Base-by-base conservation (phyloP, 257 asterid genomes). In the Anisodus acutangulus region DNA sequence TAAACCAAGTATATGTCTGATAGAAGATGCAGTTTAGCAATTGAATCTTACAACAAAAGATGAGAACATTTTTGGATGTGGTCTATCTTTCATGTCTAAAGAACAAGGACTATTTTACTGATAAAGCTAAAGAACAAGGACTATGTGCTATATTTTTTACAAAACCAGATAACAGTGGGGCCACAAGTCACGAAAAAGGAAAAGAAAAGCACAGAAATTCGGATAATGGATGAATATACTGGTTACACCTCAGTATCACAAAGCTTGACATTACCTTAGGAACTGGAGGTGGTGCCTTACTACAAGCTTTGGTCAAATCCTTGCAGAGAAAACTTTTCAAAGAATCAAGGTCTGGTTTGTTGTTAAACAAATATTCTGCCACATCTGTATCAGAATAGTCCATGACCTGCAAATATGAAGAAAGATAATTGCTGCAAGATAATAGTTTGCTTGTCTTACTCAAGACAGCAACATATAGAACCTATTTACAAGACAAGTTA, bases 301-400 rank as follows among this genome's bases (percentile, higher is more conserved):
- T 86, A 91, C 99, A 97, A 86, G 97, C 93, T 64, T 86, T 87
- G n/a, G 98, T 95, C 47, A 97, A 94, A 86, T 97, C 97, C 90
- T 97, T 90, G 84, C 99, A 97, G 55, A 93, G 90, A 83, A 85
- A 95, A 78, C 86, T 92, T 19, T 87, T 89, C 88, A 95, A 87
- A 80, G 96, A 87, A 80, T 91, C 89, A 66, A 92, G 88, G 84
- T 86, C 85, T 62, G 98, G 98, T 81, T 90, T 93, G 69, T 85
- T 90, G 79, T 88, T 92, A 49, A 90, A 97, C 49, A 97, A 68
- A 88, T 92, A 91, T 87, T 97, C 99, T 49, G 99, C 99, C 84
- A 87, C 95, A 91, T 97, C 99, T 1, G 98, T 95, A 85, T 97
- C 98, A 53, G 94, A 92, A 90, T 95, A 95, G 41, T 98, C 99